phyloP scores from a whole-genome alignment of 352 stramenopile genomes.

The Peronospora destructor region DNA sequence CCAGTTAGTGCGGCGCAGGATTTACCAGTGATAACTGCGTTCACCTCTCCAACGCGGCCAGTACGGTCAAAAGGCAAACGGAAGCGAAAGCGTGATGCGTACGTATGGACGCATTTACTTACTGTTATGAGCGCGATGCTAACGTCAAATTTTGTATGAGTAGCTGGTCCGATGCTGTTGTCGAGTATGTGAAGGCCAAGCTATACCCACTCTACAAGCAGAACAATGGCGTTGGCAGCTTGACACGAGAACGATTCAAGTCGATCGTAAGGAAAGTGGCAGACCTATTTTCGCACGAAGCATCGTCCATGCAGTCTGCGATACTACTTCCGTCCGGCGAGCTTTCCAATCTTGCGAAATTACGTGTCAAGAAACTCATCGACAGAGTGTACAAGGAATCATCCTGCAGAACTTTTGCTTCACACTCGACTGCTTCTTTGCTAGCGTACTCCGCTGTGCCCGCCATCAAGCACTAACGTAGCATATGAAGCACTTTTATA shows the following conservation, averaged over 20 bases:
- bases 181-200: constrained; percentile 78
- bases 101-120: constrained; percentile 11
- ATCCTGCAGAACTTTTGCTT: constrained; percentile 2
- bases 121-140: not conserved
- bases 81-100: constrained; percentile 43
- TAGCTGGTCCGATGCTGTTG: constrained; percentile 44
- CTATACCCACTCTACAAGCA: constrained; percentile 77
- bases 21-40: constrained; percentile 40
- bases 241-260: constrained; percentile 77
- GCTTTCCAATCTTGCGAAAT: constrained; percentile 55
- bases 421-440: constrained; percentile 7
- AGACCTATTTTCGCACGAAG: constrained; percentile 51
- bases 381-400: constrained; percentile 60
- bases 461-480: constrained; percentile 30
- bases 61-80: constrained; percentile 28
- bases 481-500: constrained; percentile 15
- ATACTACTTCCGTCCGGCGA: constrained; percentile 34
- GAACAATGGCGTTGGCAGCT: constrained; percentile 30
- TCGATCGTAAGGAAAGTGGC: constrained; percentile 66
- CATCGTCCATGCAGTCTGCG: constrained; percentile 50
- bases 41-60: constrained; percentile 34
- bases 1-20: constrained; percentile 12
- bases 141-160: constrained; percentile 7
- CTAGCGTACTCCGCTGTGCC: constrained; percentile 39
- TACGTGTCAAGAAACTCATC: constrained; percentile 62